These are phyloP conservation scores for Chlorella variabilis DNA, from an alignment of 163 green algal genomes.

Conservation along the genomic window DNA sequence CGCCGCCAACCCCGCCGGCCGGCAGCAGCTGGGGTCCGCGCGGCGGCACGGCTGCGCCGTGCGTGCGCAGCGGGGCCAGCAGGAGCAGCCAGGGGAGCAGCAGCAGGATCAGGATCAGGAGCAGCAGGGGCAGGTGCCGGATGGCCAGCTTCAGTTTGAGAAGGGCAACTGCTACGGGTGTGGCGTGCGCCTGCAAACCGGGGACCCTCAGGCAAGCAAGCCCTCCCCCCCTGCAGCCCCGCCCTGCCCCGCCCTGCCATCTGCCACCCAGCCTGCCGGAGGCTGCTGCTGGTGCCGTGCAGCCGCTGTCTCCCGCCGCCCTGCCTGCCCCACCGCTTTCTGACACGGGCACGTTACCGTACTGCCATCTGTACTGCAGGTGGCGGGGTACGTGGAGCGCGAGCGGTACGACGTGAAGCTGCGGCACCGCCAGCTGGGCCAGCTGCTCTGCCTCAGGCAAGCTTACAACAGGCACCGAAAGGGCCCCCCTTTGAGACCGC, in stretches of 20 bases:
- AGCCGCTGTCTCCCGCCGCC: too few relatives aligned
- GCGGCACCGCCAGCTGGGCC: conserved; percentile 67
- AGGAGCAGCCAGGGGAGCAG: neutral
- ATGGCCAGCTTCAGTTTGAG: neutral
- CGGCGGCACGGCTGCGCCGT: too few relatives aligned
- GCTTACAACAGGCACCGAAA: too few relatives aligned
- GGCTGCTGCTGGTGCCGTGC: too few relatives aligned
- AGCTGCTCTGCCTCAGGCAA: conserved; percentile 52
- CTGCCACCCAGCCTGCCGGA: neutral
- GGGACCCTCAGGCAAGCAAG: conserved; percentile 20
- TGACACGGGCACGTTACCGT: too few relatives aligned
- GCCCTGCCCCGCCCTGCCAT: neutral
- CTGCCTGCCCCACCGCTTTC: too few relatives aligned
- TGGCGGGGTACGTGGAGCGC: conserved; percentile 71
- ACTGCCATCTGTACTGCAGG: neutral
- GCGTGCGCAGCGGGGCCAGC: too few relatives aligned
- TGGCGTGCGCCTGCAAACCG: conserved; percentile 73
- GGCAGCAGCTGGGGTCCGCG: too few relatives aligned
- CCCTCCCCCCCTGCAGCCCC: neutral
- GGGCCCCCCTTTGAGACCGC: too few relatives aligned
- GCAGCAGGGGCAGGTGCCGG: neutral
- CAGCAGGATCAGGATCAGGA: neutral
- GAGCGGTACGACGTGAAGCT: conserved; percentile 70
- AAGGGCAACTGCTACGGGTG: conserved; percentile 85
- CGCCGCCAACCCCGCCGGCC: too few relatives aligned